Evolutionary conservation across 805 yeast genomes (phyloP), one percentile per base, ranked within the genome.

Genomic region (Teunomyces atbi): DNA sequence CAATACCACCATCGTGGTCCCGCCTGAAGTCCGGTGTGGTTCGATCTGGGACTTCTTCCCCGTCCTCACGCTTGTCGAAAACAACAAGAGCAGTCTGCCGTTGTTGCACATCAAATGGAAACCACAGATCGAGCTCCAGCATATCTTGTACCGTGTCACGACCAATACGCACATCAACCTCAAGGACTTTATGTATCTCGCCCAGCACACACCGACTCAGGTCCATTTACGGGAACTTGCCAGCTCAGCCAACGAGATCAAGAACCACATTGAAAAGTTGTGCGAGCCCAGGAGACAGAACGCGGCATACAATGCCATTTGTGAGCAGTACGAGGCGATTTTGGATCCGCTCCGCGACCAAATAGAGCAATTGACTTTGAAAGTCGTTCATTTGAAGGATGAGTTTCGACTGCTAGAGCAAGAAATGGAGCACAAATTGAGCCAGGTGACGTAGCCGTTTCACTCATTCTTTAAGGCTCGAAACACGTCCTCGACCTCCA

Each of bases 401-500:
- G 39, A 36, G 15, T n/a, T 19, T 11, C 12, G 39, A 13, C 39
- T 21, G 39, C 12, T 36, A 6, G 39, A 36, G 12, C 16, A 36
- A 8, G 39, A 36, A 21, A 19, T 11, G 13, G 12, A 5, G 1
- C 6, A 4, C n/a, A 36, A 36, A 5, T 11, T 36, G 12, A 28
- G n/a, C 2, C 12, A 36, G 16, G 12, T 36, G 7, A 8, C 8
- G 23, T 34, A 18, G 30, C 30, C 19, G 27, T 18, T 18, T 41
- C 12, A 32, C n/a, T 41, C 37, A 8, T 41, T 8, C n/a, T 41
- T 41, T 8, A 30, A 30, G 4, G 44, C 35, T 19, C 37, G 16
- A 34, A 33, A 47, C 8, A 47, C 18, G 47, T 69, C 73, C 46
- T 62, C 63, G 1, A 90, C 86, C 60, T 92, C 95, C 53, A 74